Evolutionary conservation across 2,329 filamentous ascomycete genomes (phyloP).

Genomic region (Mycosphaerelloides madeirae): DNA sequence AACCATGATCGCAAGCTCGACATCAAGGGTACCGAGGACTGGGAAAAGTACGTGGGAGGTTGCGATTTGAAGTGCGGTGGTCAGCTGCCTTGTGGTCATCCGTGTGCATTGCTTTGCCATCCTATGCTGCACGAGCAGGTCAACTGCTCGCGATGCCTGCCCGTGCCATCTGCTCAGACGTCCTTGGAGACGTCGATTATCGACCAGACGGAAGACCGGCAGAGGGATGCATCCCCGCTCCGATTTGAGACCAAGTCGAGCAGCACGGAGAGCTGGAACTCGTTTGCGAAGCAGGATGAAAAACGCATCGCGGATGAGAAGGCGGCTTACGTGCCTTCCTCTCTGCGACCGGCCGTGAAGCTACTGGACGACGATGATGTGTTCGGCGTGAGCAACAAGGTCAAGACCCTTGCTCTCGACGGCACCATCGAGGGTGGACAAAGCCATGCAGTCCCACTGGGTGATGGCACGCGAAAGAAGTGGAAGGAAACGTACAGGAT

Average conservation of each 20-base stretch:
- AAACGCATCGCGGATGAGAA: background rate
- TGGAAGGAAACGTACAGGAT: constrained; percentile 5
- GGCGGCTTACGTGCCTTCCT: background rate
- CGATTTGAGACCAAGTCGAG: background rate
- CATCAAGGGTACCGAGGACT: constrained; percentile 47
- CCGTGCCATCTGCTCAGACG: background rate
- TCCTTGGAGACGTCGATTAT: background rate
- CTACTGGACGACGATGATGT: background rate
- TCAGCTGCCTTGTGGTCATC: constrained; percentile 48
- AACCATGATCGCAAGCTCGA: constrained; percentile 22
- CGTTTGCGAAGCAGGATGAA: background rate
- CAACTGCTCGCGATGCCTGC: constrained; percentile 21
- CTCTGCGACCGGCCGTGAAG: background rate
- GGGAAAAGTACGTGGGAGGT: constrained; percentile 50
- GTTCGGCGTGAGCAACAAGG: background rate
- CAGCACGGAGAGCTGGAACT: background rate
- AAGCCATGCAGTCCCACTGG: no score
- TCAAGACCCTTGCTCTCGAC: constrained; percentile 1
- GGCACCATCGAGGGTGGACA: background rate
- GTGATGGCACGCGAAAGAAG: constrained; percentile 4
- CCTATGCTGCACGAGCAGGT: constrained; percentile 36
- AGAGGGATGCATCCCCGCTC: background rate
- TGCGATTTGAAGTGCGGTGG: constrained; percentile 47
- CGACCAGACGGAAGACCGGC: background rate
- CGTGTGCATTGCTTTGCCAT: constrained; percentile 51